Evolutionary conservation across 2,329 filamentous ascomycete species (phyloP).

Genomic region (Fusarium chuoi): DNA sequence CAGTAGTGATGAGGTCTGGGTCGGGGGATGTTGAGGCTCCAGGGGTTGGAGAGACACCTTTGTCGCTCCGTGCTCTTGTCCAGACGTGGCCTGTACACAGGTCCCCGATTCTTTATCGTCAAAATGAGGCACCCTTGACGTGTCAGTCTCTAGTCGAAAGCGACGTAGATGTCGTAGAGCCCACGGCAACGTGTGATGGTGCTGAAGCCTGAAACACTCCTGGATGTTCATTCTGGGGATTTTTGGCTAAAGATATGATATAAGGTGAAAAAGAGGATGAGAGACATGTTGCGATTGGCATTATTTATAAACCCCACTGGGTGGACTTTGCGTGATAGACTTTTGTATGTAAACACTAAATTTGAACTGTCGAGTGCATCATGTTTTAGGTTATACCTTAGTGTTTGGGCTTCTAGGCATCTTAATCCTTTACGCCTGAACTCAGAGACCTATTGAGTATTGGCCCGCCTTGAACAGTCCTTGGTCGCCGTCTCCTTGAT

Average conservation of each 20-base stretch:
- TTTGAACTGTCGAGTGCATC: neutral
- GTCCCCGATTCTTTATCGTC: accelerated
- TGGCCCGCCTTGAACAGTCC: too few relatives aligned
- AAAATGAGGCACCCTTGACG: neutral
- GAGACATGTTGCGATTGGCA: too few relatives aligned
- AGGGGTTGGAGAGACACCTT: accelerated
- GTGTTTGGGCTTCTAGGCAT: too few relatives aligned
- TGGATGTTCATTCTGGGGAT: accelerated
- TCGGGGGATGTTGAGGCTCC: accelerated
- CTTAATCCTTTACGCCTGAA: too few relatives aligned
- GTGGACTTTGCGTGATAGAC: neutral
- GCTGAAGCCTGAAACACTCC: neutral
- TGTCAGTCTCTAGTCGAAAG: too few relatives aligned
- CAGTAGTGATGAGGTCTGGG: neutral
- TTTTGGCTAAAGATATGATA: neutral
- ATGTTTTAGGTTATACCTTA: neutral
- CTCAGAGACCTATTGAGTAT: too few relatives aligned
- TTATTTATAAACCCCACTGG: neutral
- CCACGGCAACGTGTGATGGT: neutral
- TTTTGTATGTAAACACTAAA: neutral
- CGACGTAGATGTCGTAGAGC: neutral
- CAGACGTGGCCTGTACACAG: neutral
- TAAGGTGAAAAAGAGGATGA: neutral
- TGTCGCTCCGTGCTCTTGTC: accelerated
- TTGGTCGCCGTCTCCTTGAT: too few relatives aligned